phyloP scores from a whole-genome alignment of 1,284 basidiomycete species.

The Thecaphora frezii region DNA sequence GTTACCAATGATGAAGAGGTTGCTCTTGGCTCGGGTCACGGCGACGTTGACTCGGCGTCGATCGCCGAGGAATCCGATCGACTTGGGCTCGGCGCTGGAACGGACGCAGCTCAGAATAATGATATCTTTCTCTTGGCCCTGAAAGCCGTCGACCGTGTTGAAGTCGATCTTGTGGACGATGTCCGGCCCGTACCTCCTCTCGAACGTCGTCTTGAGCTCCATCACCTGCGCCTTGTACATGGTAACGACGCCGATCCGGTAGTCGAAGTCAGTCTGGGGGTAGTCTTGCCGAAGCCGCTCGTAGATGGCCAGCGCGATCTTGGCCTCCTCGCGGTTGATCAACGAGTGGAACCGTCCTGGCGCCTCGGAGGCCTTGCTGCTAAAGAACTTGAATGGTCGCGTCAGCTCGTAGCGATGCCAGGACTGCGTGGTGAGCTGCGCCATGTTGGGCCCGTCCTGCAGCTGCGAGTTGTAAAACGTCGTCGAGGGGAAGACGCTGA shows the following conservation, averaged over 20 bases:
- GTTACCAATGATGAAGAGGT: conserved; percentile 89
- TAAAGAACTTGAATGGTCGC: conserved; percentile 84
- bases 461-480: conserved; percentile 84
- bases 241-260: conserved; percentile 83
- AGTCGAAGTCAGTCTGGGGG: conserved; percentile 66
- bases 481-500: conserved; percentile 83
- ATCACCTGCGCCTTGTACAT: conserved; percentile 92
- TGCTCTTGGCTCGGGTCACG: conserved; percentile 89
- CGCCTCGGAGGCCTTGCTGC: conserved; percentile 64
- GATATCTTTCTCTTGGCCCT: conserved; percentile 98
- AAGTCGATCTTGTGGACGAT: conserved; percentile 77
- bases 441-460: conserved; percentile 87
- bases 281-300: conserved; percentile 70
- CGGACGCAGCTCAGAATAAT: conserved; percentile 97
- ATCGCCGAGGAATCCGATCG: conserved; percentile 72
- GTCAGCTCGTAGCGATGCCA: conserved; percentile 84
- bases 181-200: conserved; percentile 71
- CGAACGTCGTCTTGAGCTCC: conserved; percentile 75
- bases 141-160: conserved; percentile 98
- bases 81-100: conserved; percentile 64
- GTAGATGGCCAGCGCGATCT: conserved; percentile 78
- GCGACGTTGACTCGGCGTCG: conserved; percentile 74
- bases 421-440: conserved; percentile 73
- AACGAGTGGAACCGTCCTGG: conserved; percentile 69
- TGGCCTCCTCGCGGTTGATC: conserved; percentile 76